A percentile compares a stretch with the other conserved stretches of the same genome.
Evolutionary conservation across 805 yeast genomes (phyloP).

Genomic region (Blastobotrys terrestris): DNA sequence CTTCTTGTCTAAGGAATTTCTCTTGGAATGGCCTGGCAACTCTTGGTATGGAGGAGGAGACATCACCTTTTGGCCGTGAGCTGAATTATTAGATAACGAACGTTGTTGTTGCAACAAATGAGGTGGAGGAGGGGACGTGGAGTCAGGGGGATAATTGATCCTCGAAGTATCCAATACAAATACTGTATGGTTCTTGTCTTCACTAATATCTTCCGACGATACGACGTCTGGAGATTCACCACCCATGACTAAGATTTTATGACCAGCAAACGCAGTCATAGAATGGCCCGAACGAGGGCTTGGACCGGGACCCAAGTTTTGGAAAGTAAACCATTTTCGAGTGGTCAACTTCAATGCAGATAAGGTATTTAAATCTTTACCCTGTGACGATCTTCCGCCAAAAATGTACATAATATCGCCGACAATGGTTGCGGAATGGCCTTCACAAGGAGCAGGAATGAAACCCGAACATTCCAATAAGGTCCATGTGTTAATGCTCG

Average conservation of each 20-base stretch:
- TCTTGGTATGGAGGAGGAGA: not conserved
- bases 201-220: conserved; percentile 42
- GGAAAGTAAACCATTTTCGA: conserved; percentile 66
- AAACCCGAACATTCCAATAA: conserved; percentile 61
- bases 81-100: not conserved
- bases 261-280: conserved; percentile 60
- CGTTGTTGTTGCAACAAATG: not conserved
- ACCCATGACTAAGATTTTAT: conserved; percentile 80
- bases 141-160: conserved; percentile 38
- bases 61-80: not conserved
- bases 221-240: conserved; percentile 62
- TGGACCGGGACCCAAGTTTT: conserved; percentile 50
- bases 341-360: conserved; percentile 71
- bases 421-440: conserved; percentile 79
- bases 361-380: conserved; percentile 58
- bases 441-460: conserved; percentile 84
- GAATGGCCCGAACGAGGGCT: conserved; percentile 91
- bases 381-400: conserved; percentile 82
- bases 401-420: conserved; percentile 74
- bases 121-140: not conserved
- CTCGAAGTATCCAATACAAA: conserved; percentile 56
- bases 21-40: conserved; percentile 1
- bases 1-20: not conserved
- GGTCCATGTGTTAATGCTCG: conserved; percentile 61
- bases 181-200: conserved; percentile 50